phyloP scores from a whole-genome alignment of 2,329 filamentous ascomycete species.

The Neonectria faginata region DNA sequence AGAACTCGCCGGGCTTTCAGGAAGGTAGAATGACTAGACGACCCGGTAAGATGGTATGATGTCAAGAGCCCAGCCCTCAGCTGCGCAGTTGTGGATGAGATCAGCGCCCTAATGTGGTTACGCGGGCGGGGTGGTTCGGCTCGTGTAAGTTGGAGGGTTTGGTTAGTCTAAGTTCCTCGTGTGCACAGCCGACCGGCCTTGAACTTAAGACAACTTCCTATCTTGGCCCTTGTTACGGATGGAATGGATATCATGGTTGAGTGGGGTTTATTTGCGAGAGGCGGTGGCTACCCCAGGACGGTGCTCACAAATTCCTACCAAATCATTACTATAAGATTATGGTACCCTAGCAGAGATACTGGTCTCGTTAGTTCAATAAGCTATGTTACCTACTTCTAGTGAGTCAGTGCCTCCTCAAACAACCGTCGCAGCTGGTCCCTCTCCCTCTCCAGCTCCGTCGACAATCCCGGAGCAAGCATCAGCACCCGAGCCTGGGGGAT shows the following conservation, averaged over 20 bases:
- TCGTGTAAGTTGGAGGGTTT: slow-evolving; percentile 7
- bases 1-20: too few species aligned
- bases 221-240: not conserved
- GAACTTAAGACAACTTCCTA: not conserved
- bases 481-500: slow-evolving; percentile 91
- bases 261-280: not conserved
- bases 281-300: not conserved
- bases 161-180: not conserved
- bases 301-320: not conserved
- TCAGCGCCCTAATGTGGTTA: not conserved
- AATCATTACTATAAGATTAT: not conserved
- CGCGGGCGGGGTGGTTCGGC: slow-evolving; percentile 6
- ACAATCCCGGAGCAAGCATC: slow-evolving; percentile 88
- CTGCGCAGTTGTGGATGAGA: not conserved
- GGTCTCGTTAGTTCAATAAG: not conserved
- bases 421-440: slow-evolving; percentile 76
- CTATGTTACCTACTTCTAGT: slow-evolving; percentile 38
- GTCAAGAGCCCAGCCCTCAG: not conserved
- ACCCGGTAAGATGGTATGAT: not conserved
- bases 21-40: too few species aligned
- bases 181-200: not conserved
- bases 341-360: not conserved
- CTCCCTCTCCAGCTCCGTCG: slow-evolving; percentile 75
- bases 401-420: slow-evolving; percentile 71
- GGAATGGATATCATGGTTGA: not conserved